These are phyloP conservation scores for Scheffersomyces titani DNA, from an alignment of 1,139 yeast genomes.

Conservation along the genomic window DNA sequence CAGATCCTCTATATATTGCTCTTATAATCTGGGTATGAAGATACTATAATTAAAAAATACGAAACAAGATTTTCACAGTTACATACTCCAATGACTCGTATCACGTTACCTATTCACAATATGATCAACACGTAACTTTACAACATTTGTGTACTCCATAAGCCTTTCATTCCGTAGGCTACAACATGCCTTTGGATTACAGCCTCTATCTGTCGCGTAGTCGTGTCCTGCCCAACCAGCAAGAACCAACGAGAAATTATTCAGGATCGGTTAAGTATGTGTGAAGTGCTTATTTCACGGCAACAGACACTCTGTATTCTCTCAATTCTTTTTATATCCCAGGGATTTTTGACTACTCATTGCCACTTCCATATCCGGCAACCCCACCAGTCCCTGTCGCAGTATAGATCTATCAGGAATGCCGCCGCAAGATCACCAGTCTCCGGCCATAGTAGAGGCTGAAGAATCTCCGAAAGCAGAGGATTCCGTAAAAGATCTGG, in stretches of 20 bases:
- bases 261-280: not conserved
- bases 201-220: not conserved
- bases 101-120: not conserved
- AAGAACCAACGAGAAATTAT: conserved; percentile 1
- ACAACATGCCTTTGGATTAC: not conserved
- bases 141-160: not conserved
- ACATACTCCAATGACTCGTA: no score
- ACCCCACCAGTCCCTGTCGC: not conserved
- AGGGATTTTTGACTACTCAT: not conserved
- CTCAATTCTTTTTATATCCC: not conserved
- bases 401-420: not conserved
- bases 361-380: not conserved
- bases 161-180: not conserved
- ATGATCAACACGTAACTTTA: not conserved
- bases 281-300: not conserved
- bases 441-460: not conserved
- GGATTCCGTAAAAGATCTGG: not conserved
- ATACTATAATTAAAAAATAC: no score
- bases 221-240: conserved; percentile 1
- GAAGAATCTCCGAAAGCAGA: not conserved
- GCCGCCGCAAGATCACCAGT: not conserved
- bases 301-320: not conserved
- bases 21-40: no score
- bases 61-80: no score
- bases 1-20: no score